Evolutionary conservation across 2,329 filamentous ascomycete genomes (phyloP).

Genomic region (Talaromyces piceae): DNA sequence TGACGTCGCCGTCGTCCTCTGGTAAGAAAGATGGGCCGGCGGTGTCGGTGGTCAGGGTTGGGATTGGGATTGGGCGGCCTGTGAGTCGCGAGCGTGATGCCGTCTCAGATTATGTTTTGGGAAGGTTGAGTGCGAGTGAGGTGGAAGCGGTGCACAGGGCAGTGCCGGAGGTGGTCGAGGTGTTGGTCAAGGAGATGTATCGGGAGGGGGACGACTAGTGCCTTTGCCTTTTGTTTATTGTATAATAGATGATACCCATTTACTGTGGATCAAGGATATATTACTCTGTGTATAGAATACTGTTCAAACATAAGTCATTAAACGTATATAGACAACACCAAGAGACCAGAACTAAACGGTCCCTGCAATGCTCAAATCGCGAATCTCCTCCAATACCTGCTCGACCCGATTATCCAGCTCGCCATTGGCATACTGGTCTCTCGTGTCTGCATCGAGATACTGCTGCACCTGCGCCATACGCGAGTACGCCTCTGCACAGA

Average conservation of each 20-base stretch:
- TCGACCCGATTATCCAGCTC: conserved; percentile 88
- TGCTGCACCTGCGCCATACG: conserved; percentile 99
- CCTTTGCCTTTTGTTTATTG: neutral
- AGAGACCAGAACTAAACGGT: conserved; percentile 44
- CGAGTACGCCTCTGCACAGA: conserved; percentile 95
- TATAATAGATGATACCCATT: neutral
- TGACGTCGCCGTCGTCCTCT: no score
- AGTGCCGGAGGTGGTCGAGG: conserved; percentile 43
- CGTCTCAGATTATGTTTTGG: conserved; percentile 72
- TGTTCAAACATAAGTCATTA: conserved; percentile 2
- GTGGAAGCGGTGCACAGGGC: conserved; percentile 43
- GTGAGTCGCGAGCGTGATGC: conserved; percentile 56
- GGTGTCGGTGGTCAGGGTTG: conserved; percentile 54
- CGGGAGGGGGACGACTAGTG: conserved; percentile 36
- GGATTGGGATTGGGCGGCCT: conserved; percentile 83
- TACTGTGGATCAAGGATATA: no score
- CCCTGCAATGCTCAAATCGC: conserved; percentile 85
- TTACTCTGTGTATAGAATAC: no score
- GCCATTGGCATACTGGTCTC: conserved; percentile 91
- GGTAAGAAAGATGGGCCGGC: neutral
- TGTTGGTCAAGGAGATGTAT: conserved; percentile 45
- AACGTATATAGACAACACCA: conserved; percentile 5
- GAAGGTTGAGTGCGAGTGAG: conserved; percentile 53
- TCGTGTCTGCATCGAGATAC: conserved; percentile 89
- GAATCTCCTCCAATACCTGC: conserved; percentile 92